phyloP scores from a whole-genome alignment of 208 protist genomes.

The Crithidia thermophila region DNA sequence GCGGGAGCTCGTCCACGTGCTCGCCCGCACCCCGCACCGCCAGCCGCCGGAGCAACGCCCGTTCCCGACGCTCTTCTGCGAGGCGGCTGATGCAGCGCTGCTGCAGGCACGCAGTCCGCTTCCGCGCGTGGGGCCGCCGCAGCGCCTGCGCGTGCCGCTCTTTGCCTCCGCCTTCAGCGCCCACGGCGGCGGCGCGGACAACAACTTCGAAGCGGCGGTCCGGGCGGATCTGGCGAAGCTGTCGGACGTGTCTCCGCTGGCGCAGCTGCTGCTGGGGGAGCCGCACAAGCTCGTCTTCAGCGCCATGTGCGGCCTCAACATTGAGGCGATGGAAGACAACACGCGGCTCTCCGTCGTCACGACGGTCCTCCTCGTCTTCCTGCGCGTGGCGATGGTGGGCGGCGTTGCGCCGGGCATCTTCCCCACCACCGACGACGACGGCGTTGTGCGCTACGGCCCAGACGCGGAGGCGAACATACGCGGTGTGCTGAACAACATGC shows the following conservation, averaged over 20 bases:
- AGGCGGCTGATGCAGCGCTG: conserved; percentile 33
- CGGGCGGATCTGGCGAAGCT: conserved; percentile 23
- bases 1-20: conserved; percentile 46
- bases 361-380: conserved; percentile 69
- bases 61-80: conserved; percentile 51
- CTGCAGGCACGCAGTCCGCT: conserved; percentile 41
- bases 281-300: conserved; percentile 77
- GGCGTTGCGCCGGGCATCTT: conserved; percentile 3
- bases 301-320: conserved; percentile 59
- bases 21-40: conserved; percentile 47
- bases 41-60: conserved; percentile 52
- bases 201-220: conserved; percentile 24
- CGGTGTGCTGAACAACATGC: conserved; percentile 37
- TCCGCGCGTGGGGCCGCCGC: conserved; percentile 46
- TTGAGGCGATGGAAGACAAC: conserved; percentile 66
- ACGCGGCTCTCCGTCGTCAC: conserved; percentile 70
- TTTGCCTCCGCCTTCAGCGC: conserved; percentile 9
- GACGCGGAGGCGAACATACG: conserved; percentile 29
- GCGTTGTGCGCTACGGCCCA: neutral
- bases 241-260: conserved; percentile 39
- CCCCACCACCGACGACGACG: neutral
- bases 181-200: neutral
- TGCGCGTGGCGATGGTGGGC: conserved; percentile 52
- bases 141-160: conserved; percentile 23
- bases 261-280: conserved; percentile 47